Evolutionary conservation across 805 yeast species (phyloP), one percentile per base, ranked within the genome.

Genomic region (Hanseniaspora pseudoguilliermondii): DNA sequence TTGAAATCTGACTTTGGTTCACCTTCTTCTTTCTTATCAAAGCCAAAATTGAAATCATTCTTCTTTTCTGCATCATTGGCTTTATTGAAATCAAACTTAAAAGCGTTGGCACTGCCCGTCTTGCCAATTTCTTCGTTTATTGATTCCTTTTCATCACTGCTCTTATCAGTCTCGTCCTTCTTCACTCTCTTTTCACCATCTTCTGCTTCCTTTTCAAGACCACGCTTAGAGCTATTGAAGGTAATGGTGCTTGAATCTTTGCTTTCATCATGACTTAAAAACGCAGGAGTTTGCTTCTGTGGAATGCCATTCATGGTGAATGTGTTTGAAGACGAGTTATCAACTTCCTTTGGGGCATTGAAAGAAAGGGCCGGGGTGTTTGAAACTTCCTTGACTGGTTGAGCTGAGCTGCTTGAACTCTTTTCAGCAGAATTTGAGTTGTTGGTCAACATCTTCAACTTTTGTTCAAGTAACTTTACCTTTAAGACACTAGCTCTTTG

Each of bases 401-500:
- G 34, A 43, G 5, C 34, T 15, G 42, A 20, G 23, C 36, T 20
- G 35, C 10, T 10, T 18, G 35, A 4, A 23, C 27, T 23, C 16
- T 13, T 41, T 41, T 23, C 29, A 41, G 44, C 18, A 41, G 29
- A 20, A 18, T 35, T 23, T 2, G 20, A 25, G 25, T 43, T 47
- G 39, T 41, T 41, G 29, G 18, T 41, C 44, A 36, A 32, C 40
- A 38, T 53, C 48, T 53, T 53, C 25, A 53, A 21, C 23, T 53
- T 53, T 39, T 53, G 56, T 32, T 53, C 56, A 1, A 53, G 25
- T 32, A 53, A 35, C 29, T 53, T 53, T 3, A 44, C 48, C 34
- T 53, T 53, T 35, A 53, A 39, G 2, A 44, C 56, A n/a, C 47
- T 25, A 13, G 50, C 50, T 53, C 43, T 53, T 53, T 53, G 56